Percentiles rank a stretch among this genome's conserved stretches.
Conservation (phyloP, 2,329 filamentous ascomycete species). For the Epichloe typhina region DNA sequence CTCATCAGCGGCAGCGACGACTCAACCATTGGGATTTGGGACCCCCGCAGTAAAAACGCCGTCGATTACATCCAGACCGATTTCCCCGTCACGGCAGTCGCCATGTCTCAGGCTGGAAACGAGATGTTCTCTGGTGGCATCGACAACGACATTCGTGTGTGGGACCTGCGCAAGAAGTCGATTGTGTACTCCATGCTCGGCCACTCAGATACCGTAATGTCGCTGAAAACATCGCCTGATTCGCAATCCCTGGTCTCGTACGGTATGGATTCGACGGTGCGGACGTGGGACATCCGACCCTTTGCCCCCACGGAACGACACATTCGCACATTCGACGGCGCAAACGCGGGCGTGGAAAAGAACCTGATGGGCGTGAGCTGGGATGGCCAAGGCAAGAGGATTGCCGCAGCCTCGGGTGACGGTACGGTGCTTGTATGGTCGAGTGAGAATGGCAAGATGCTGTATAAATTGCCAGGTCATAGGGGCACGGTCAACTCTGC, state of each 20-base stretch:
- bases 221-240: conserved; percentile 82
- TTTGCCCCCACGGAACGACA: conserved; percentile 83
- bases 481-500: conserved; percentile 92
- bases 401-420: conserved; percentile 82
- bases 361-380: conserved; percentile 85
- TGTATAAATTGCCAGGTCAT: conserved; percentile 92
- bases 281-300: conserved; percentile 91
- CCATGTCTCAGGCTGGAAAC: conserved; percentile 86
- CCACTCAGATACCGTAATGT: conserved; percentile 85
- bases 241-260: conserved; percentile 83
- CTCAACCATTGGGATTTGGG: conserved; percentile 89
- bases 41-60: conserved; percentile 80
- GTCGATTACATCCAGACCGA: conserved; percentile 81
- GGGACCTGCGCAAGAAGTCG: conserved; percentile 87
- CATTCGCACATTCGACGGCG: conserved; percentile 85
- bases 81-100: conserved; percentile 83
- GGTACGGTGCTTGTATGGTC: conserved; percentile 90
- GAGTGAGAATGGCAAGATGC: conserved; percentile 69
- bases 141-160: conserved; percentile 94
- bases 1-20: conserved; percentile 89
- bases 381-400: conserved; percentile 73
- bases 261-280: conserved; percentile 83
- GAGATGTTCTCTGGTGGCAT: conserved; percentile 92
- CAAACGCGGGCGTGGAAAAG: conserved; percentile 74
- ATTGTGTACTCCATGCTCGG: conserved; percentile 79